Evolutionary conservation across 2,329 filamentous ascomycete genomes (phyloP), one percentile per base, ranked within the genome.

Genomic region (Penicillium capsulatum): DNA sequence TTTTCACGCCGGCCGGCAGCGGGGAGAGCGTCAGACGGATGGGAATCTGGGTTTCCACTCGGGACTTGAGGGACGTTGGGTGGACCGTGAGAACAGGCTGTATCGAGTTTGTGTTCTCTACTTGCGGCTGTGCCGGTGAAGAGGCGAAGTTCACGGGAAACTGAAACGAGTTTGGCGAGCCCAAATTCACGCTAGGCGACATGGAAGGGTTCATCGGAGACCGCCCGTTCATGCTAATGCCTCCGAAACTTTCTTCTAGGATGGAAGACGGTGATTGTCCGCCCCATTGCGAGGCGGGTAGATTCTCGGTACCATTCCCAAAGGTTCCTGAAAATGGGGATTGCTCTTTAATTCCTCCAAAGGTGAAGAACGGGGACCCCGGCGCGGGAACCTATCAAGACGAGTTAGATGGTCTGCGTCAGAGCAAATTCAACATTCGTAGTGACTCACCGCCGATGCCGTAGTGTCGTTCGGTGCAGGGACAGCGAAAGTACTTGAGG

Each of bases 1-100:
- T 87, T 48, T 83, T 86, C 41, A 90, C 79, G 8, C 84, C 84
- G 1, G 75, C 69, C 1, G 90, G 89, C 32, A 94, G 71, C 14
- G 85, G 81, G 41, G 81, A 83, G 27, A 97, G 67, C 0, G 82
- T 84, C 65, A 97, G 75, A 55, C 83, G 83, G 52, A 96, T 87
- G 7, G 86, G 86, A 53, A 97, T 96, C 61, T 97, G 92, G 0
- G 92, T 97, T 69, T 98, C 92, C 13, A 97, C 92, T 15, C 92
- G 82, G 11, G 90, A 95, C 66, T 96, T 97, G 40, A 79, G 61
- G 4, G 83, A 83, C 3, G 80, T 85, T 4, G 81, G 79, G 47
- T 82, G 74, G 30, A 86, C 78, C 9, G 74, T 76, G 27, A 86
- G 63, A 35, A 65, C 53, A 15, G 70, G 69, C 24, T 62, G 63